Conservation (phyloP, 805 yeast species). For the Metschnikowia kofuensis region DNA sequence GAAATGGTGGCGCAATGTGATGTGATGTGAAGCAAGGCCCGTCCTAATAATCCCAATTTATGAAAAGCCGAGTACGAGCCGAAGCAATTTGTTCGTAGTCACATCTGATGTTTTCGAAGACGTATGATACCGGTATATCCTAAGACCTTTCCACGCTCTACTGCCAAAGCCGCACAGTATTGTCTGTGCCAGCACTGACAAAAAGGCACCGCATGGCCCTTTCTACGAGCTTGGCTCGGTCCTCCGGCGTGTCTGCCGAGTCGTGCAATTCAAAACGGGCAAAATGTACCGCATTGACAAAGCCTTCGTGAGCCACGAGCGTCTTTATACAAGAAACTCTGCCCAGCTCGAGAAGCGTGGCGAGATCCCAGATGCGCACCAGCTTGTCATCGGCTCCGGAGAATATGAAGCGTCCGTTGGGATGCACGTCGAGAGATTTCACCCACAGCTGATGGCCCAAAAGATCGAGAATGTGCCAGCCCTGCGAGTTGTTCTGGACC, state of each 20-base stretch:
- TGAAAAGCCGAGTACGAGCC: no score
- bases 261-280: conserved; percentile 38
- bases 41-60: no score
- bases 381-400: conserved; percentile 79
- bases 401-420: conserved; percentile 65
- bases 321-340: conserved; percentile 45
- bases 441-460: conserved; percentile 89
- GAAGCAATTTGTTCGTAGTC: no score
- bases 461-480: conserved; percentile 53
- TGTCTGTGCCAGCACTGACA: conserved; percentile 64
- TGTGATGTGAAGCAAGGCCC: no score
- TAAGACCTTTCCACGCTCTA: no score
- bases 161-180: conserved; percentile 54
- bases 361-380: conserved; percentile 74
- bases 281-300: conserved; percentile 61
- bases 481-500: conserved; percentile 51
- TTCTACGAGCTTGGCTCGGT: conserved; percentile 24
- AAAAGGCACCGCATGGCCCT: conserved; percentile 58
- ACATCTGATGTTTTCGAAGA: no score
- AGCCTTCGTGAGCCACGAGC: conserved; percentile 68
- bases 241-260: conserved; percentile 14
- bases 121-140: no score
- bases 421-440: conserved; percentile 64
- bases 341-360: conserved; percentile 34
- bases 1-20: no score